Conservation (phyloP, 257 asterid species). For the Nicotiana undulata region DNA sequence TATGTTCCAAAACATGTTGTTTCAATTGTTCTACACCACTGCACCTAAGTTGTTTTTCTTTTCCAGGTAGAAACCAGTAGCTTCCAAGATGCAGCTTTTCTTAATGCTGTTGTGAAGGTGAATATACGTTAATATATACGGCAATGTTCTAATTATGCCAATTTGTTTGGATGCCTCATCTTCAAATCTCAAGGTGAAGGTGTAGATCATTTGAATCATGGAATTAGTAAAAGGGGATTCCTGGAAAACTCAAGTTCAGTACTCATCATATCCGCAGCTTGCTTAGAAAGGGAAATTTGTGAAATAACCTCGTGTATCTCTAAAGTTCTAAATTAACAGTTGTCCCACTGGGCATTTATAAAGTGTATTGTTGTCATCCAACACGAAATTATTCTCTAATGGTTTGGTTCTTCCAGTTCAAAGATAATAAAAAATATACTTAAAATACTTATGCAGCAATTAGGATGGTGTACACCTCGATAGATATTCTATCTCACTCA, state of each 20-base stretch:
- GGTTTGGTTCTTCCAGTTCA: neutral
- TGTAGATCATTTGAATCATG: neutral
- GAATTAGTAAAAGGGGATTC: neutral
- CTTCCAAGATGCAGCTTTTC: slow-evolving; percentile 68
- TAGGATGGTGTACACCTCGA: neutral
- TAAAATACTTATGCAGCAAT: neutral
- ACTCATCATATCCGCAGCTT: neutral
- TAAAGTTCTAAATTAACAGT: neutral
- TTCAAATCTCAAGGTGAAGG: slow-evolving; percentile 3
- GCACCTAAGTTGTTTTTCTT: neutral
- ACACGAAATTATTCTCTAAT: neutral
- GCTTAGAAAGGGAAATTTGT: neutral
- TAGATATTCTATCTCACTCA: neutral
- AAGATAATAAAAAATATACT: neutral
- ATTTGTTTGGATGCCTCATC: neutral
- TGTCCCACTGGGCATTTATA: neutral
- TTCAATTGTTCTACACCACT: neutral
- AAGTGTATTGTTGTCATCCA: neutral
- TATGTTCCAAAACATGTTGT: neutral
- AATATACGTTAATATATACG: neutral
- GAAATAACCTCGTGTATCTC: neutral
- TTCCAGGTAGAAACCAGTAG: slow-evolving; percentile 59
- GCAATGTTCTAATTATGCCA: neutral
- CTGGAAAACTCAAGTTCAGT: neutral
- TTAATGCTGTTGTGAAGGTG: slow-evolving; percentile 94